phyloP scores from a whole-genome alignment of 2,329 filamentous ascomycete genomes.

The Whalleya microplaca region DNA sequence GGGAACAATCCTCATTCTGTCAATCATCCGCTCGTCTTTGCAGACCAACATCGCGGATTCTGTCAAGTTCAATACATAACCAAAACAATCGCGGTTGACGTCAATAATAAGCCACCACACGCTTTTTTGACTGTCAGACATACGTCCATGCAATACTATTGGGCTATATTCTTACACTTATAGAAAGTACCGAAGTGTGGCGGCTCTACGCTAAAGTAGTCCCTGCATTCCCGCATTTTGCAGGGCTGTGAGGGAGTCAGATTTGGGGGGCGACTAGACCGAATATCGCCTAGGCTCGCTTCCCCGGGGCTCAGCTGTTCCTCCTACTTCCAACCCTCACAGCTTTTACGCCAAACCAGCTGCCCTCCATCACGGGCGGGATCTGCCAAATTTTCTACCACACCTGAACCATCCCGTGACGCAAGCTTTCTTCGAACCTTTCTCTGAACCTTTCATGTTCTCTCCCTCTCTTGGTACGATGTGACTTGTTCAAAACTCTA shows the following conservation, averaged over 20 bases:
- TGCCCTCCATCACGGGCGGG: constrained; percentile 14
- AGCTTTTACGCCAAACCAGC: not conserved
- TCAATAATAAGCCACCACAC: too few species aligned
- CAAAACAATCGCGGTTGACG: too few species aligned
- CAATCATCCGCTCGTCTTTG: too few species aligned
- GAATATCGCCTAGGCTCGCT: not conserved
- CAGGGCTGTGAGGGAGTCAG: not conserved
- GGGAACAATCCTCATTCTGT: too few species aligned
- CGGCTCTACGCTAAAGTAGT: not conserved
- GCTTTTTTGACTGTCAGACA: too few species aligned
- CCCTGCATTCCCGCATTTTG: not conserved
- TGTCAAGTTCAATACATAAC: too few species aligned
- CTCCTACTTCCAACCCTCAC: not conserved
- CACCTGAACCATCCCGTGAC: constrained; percentile 28
- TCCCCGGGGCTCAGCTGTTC: not conserved
- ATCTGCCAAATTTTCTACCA: constrained; percentile 4
- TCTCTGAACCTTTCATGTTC: constrained; percentile 12
- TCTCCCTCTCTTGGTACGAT: constrained; percentile 24
- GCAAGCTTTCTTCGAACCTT: constrained; percentile 7
- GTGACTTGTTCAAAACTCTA: constrained; percentile 26
- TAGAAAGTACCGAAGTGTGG: not conserved
- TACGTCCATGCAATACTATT: too few species aligned
- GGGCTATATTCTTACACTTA: not conserved
- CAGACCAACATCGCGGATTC: too few species aligned
- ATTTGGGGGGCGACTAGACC: not conserved